Percentiles rank a stretch among this genome's conserved stretches.
Evolutionary conservation across 2,329 filamentous ascomycete species (phyloP).

Genomic region (Botrytis paeoniae): DNA sequence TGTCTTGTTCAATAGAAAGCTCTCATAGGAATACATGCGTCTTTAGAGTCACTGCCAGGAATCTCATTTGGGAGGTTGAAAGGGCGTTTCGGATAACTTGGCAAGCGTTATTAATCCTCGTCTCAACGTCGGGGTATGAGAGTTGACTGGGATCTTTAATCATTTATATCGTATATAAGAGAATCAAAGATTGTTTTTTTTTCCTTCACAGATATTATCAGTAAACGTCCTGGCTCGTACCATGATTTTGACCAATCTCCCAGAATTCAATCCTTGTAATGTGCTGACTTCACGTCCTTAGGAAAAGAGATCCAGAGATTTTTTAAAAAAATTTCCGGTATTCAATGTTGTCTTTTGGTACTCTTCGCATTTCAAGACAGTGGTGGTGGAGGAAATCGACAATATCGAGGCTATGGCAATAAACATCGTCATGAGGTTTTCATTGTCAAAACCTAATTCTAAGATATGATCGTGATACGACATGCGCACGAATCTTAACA

Average conservation of each 20-base stretch:
- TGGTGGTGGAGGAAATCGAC: neutral
- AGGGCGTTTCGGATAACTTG: neutral
- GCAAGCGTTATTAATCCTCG: neutral
- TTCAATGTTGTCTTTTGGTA: too few species aligned
- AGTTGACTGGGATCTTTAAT: neutral
- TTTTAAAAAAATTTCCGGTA: neutral
- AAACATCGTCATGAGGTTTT: neutral
- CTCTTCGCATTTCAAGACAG: neutral
- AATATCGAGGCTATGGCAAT: neutral
- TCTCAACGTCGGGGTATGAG: neutral
- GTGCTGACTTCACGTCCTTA: neutral
- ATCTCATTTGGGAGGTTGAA: neutral
- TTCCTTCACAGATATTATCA: neutral
- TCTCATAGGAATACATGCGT: neutral
- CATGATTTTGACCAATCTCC: neutral
- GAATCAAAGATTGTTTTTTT: neutral
- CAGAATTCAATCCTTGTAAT: accelerated
- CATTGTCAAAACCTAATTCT: neutral
- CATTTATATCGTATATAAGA: neutral
- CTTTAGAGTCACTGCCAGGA: neutral
- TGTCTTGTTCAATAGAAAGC: neutral
- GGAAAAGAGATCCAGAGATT: accelerated
- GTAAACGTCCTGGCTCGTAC: accelerated
- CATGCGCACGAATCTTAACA: neutral
- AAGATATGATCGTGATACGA: neutral